Percentiles rank a stretch among this genome's conserved stretches.
phyloP scores from a whole-genome alignment of 495 filamentous ascomycete genomes.

The Neurospora sp. region DNA sequence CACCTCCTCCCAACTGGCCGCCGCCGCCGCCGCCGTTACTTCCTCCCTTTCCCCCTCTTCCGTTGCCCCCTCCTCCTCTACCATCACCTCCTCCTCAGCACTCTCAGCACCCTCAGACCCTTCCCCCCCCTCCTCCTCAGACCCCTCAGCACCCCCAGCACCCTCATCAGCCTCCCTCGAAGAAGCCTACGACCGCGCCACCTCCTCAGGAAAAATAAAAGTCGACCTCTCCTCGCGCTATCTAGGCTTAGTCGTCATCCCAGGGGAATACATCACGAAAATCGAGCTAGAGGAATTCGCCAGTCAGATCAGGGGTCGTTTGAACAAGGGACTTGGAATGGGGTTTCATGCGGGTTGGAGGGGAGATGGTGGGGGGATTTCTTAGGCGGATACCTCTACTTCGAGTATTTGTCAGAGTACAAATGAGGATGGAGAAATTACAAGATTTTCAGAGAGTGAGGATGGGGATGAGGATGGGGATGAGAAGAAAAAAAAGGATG shows the following conservation, averaged over 20 bases:
- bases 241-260: slow-evolving; percentile 83
- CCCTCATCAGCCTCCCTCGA: slow-evolving; percentile 23
- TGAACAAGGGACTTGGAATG: not conserved
- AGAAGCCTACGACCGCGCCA: slow-evolving; percentile 5
- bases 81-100: not conserved
- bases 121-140: not conserved
- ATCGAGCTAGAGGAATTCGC: slow-evolving; percentile 77
- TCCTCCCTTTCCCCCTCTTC: not conserved
- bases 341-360: not conserved
- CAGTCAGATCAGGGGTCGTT: slow-evolving; percentile 27
- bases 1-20: not conserved
- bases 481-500: too few relatives aligned
- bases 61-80: slow-evolving; percentile 48
- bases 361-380: not conserved
- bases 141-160: not conserved
- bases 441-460: not conserved
- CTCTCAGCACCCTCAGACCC: not conserved
- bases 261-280: slow-evolving; percentile 72
- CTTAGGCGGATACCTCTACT: not conserved
- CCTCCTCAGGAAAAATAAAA: slow-evolving; percentile 29
- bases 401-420: too few relatives aligned
- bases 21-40: not conserved
- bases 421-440: not conserved
- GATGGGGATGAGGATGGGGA: not conserved
- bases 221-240: slow-evolving; percentile 73